Percentiles rank a stretch among this genome's conserved stretches.
These are phyloP conservation scores for Ramalina intermedia DNA, from an alignment of 495 filamentous ascomycete species.

Conservation along the genomic window DNA sequence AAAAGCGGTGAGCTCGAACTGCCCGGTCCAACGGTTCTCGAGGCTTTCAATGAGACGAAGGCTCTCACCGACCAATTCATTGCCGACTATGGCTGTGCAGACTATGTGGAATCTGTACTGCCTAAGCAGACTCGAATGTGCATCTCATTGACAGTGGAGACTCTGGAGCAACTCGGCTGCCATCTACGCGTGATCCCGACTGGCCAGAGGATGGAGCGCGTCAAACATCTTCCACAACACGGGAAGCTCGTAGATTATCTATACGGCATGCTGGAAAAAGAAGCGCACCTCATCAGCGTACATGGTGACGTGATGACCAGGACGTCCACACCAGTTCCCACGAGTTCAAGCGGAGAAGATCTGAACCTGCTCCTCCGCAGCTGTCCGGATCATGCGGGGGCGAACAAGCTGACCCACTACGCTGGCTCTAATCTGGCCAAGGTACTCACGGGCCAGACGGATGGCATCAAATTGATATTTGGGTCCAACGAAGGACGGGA, in stretches of 20 bases:
- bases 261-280: constrained; percentile 27
- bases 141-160: constrained; percentile 26
- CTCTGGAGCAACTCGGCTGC: constrained; percentile 30
- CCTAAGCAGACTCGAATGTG: constrained; percentile 24
- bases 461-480: constrained; percentile 30
- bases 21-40: constrained; percentile 15
- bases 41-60: constrained; percentile 21
- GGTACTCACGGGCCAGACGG: constrained; percentile 27
- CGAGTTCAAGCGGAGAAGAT: constrained; percentile 21
- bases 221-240: constrained; percentile 22
- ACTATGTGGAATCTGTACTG: constrained; percentile 19
- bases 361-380: constrained; percentile 22
- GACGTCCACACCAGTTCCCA: constrained; percentile 22
- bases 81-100: constrained; percentile 20
- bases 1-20: constrained; percentile 9
- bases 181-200: constrained; percentile 18
- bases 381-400: constrained; percentile 24
- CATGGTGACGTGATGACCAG: constrained; percentile 22
- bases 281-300: constrained; percentile 27
- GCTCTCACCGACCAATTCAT: constrained; percentile 26
- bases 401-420: constrained; percentile 28
- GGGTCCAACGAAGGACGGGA: constrained; percentile 24
- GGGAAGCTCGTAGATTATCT: constrained; percentile 22
- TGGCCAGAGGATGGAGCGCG: constrained; percentile 23
- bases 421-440: constrained; percentile 28